Evolutionary conservation across 2,329 filamentous ascomycete genomes (phyloP), one percentile per base, ranked within the genome.

Genomic region (Claviceps pazoutovae): DNA sequence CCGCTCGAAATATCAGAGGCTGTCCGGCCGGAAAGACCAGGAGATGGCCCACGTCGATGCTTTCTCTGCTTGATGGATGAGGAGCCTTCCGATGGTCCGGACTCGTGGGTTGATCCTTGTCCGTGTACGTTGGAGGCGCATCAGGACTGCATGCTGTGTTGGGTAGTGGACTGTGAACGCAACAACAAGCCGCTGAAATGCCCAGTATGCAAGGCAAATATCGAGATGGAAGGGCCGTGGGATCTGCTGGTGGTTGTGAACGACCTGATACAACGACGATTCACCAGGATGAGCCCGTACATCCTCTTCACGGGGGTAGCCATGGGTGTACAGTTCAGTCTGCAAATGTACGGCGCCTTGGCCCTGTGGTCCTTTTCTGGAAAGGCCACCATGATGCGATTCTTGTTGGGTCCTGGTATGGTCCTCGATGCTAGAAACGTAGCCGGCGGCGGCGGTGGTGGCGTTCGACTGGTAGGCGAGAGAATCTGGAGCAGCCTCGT

Each of bases 111-210:
- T 45, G 86, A 85, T 51, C 90, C 93, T 1, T 98, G 93, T 64
- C 85, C 84, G 0, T 98, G 93, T 68, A 89, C 87, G 13, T 75
- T 98, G 41, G 86, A 87, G 52, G 93, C 90, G 1, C 93, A 98
- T 65, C 89, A 97, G 65, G 79, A 82, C 54, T 95, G 90, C 64
- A 76, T 97, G 57, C 74, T 97, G 41, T 85, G 88, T 61, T 98
- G 90, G 90, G 84, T 97, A 17, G 84, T 87, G n/a, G 88, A 95
- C 63, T 80, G 88, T 62, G 89, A 96, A 68, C 76, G 67, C 54
- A 67, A 77, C 63, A 65, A 73, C 64, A 79, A 80, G 51, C 82
- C 82, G 55, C 80, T 96, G 56, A 72, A 79, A 51, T 98, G 93
- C 64, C 91, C 91, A 2, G 86, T 95, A 56, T 98, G 93, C 76